These are phyloP conservation scores for Hypoxylon sp. DNA, from an alignment of 2,329 filamentous ascomycete species.

Conservation along the genomic window DNA sequence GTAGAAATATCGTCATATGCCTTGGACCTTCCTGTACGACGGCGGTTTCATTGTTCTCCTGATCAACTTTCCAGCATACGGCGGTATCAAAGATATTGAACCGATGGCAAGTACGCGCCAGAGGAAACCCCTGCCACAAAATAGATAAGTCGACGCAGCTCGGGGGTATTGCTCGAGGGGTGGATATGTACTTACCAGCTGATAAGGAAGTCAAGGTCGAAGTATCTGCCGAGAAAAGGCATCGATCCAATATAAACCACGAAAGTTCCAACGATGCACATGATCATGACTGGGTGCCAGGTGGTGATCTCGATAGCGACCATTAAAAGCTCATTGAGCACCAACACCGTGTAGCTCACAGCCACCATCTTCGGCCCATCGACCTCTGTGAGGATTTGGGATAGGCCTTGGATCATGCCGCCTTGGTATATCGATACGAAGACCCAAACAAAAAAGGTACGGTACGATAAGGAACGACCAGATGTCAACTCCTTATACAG, in stretches of 20 bases:
- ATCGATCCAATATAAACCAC: slow-evolving; percentile 84
- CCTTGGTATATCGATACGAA: slow-evolving; percentile 96
- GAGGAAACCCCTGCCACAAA: slow-evolving; percentile 76
- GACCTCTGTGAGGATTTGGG: slow-evolving; percentile 87
- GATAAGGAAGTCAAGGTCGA: slow-evolving; percentile 84
- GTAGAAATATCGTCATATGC: slow-evolving; percentile 61
- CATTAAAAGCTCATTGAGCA: slow-evolving; percentile 97
- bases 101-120: slow-evolving; percentile 89
- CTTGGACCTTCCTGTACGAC: slow-evolving; percentile 93
- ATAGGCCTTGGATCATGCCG: slow-evolving; percentile 93
- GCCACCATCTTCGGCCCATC: slow-evolving; percentile 84
- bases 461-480: slow-evolving; percentile 88
- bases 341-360: slow-evolving; percentile 90
- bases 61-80: slow-evolving; percentile 89
- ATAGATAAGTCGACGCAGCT: slow-evolving; percentile 44
- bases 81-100: slow-evolving; percentile 85
- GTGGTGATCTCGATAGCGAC: slow-evolving; percentile 96
- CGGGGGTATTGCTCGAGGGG: neutral
- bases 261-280: slow-evolving; percentile 85
- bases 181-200: slow-evolving; percentile 68
- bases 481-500: slow-evolving; percentile 97
- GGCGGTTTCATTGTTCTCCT: slow-evolving; percentile 89
- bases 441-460: slow-evolving; percentile 97
- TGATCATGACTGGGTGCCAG: slow-evolving; percentile 95
- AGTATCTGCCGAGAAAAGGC: slow-evolving; percentile 91